phyloP scores from a whole-genome alignment of 257 asterid species.

The Solanum verrucosum region DNA sequence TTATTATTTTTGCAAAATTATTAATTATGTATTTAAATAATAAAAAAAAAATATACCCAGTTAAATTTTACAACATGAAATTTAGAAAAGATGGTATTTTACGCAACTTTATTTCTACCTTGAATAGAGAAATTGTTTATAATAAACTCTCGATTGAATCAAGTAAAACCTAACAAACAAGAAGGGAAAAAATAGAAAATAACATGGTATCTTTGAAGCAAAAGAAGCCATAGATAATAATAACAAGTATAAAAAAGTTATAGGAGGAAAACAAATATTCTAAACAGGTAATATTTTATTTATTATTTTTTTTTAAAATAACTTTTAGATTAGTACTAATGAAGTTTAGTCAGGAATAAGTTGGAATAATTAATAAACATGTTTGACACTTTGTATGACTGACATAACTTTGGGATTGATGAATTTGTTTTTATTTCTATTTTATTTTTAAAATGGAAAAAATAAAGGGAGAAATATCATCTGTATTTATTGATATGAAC shows the following conservation, averaged over 20 bases:
- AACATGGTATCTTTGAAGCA: not conserved
- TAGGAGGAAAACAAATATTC: not conserved
- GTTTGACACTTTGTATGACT: constrained; percentile 13
- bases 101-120: fast-evolving
- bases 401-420: constrained; percentile 26
- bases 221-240: not conserved
- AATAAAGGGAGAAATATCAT: not conserved
- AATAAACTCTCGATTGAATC: not conserved
- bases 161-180: not conserved
- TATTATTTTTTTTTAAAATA: too few species aligned
- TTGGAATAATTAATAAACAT: not conserved
- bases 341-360: not conserved
- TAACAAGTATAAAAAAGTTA: not conserved
- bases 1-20: not conserved
- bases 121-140: fast-evolving
- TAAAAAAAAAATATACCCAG: too few species aligned
- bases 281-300: not conserved
- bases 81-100: fast-evolving
- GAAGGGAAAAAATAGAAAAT: not conserved
- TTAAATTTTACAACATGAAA: too few species aligned
- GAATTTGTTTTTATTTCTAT: not conserved
- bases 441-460: not conserved
- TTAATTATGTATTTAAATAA: not conserved
- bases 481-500: not conserved
- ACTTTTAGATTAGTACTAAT: not conserved